Conservation (phyloP, 345 rosid species). For the Stellera chamaejasme region DNA sequence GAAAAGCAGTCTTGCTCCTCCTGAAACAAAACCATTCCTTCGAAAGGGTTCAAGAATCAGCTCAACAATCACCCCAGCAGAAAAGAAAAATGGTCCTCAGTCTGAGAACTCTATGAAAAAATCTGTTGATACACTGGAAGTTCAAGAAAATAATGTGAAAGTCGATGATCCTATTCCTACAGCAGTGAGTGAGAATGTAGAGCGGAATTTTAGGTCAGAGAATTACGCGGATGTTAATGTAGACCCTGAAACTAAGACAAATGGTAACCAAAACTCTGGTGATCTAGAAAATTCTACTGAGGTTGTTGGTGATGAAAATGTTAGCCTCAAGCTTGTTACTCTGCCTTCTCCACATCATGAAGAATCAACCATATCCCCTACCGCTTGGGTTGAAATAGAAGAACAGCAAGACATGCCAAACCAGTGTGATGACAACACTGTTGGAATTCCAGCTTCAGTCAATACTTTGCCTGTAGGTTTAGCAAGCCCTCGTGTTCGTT, state of each 20-base stretch:
- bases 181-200: conserved; percentile 19
- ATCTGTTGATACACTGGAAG: conserved; percentile 17
- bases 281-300: conserved; percentile 18
- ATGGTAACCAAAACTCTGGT: conserved; percentile 16
- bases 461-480: conserved; percentile 22
- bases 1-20: conserved; percentile 52
- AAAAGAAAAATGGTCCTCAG: conserved; percentile 22
- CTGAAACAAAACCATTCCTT: conserved; percentile 43
- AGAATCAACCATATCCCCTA: conserved; percentile 46
- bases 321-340: conserved; percentile 16
- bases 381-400: conserved; percentile 57
- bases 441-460: conserved; percentile 26
- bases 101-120: conserved; percentile 22
- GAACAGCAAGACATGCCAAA: conserved; percentile 30
- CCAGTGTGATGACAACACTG: conserved; percentile 14
- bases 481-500: conserved; percentile 49
- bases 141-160: conserved; percentile 23
- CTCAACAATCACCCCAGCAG: conserved; percentile 18
- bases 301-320: conserved; percentile 18
- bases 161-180: conserved; percentile 21
- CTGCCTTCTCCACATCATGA: conserved; percentile 21
- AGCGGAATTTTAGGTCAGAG: conserved; percentile 15
- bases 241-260: conserved; percentile 21
- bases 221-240: conserved; percentile 14
- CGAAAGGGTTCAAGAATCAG: conserved; percentile 39